Base-by-base conservation (phyloP, 106 monocot genomes). In the Dioscorea dumetorum region DNA sequence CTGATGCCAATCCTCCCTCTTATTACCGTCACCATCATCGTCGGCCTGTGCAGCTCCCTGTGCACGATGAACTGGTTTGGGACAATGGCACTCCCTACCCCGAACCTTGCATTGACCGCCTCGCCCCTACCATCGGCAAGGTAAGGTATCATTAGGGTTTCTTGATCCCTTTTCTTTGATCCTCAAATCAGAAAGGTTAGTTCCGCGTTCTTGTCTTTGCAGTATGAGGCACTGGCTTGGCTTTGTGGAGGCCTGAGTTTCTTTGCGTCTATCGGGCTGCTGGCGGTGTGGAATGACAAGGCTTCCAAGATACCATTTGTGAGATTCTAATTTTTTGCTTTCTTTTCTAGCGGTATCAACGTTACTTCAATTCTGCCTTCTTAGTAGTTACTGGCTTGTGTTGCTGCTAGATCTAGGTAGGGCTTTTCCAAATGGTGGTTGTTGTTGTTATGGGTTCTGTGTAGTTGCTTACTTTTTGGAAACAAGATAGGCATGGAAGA, bases 151-250 rank as follows among this genome's bases (percentile, higher is more conserved):
- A 28, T 17, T 32, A 34, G 63, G 63, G 33, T 32, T 64, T 17
- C 33, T 12, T 2, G 24, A 14, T 32, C 28, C 11, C 16, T 49
- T 15, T 49, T 8, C 28, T 10, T 21, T 12, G 12, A 12, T 17
- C 51, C 58, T 28, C 28, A 1, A 28, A 28, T 28, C 28, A 28
- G 28, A 28, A 28, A 28, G 28, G 3, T 28, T 28, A 3, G 28
- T 28, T 3, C 28, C 28, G 28, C 1, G 28, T 28, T 28, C 28
- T 28, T 28, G 14, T 61, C 62, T 56, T 62, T 22, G 21, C 68
- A 97, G 97, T 90, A 92, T 28, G 97, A 99, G 72, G 86, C 97
- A 24, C 59, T 99, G 80, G 97, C 78, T 14, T 99, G 97, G 97
- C 77, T 92, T 2, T 93, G 88, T 58, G 92, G 97, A 31, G 97